Percentiles rank a stretch among this genome's conserved stretches.
Evolutionary conservation across 106 monocot species (phyloP).

Genomic region (Chionographis japonica): DNA sequence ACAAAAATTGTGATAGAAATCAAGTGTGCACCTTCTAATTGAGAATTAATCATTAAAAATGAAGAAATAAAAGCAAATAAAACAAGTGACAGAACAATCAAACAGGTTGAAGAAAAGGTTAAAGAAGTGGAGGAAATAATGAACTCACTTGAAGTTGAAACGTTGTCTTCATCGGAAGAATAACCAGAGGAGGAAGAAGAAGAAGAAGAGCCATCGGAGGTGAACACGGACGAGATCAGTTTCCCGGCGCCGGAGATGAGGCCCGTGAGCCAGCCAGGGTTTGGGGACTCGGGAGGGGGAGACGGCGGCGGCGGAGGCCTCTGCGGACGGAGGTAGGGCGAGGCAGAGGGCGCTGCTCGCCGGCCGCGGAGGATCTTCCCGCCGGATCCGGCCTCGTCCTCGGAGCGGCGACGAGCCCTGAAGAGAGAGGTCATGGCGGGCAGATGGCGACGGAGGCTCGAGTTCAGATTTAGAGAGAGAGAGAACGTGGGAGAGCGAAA

Average conservation of each 20-base stretch:
- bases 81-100: too few relatives aligned
- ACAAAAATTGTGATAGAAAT: too few relatives aligned
- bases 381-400: conserved; percentile 18
- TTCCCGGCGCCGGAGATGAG: conserved; percentile 51
- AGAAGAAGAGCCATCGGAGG: conserved; percentile 17
- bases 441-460: background rate
- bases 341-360: conserved; percentile 6
- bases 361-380: conserved; percentile 22
- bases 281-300: conserved; percentile 1
- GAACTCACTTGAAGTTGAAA: background rate
- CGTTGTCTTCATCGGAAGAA: background rate
- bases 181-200: conserved; percentile 1
- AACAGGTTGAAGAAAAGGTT: too few relatives aligned
- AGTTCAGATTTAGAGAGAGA: conserved; percentile 18
- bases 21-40: too few relatives aligned
- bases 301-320: conserved; percentile 4
- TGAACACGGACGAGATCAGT: conserved; percentile 57
- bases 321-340: conserved; percentile 23
- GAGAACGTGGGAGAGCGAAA: background rate
- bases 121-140: background rate
- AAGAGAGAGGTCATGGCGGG: conserved; percentile 19
- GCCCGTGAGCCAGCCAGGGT: conserved; percentile 37
- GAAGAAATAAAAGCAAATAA: too few relatives aligned
- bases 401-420: conserved; percentile 10
- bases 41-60: too few relatives aligned